These are phyloP conservation scores for Morella rubra DNA, from an alignment of 306 rosid genomes.

Conservation along the genomic window DNA sequence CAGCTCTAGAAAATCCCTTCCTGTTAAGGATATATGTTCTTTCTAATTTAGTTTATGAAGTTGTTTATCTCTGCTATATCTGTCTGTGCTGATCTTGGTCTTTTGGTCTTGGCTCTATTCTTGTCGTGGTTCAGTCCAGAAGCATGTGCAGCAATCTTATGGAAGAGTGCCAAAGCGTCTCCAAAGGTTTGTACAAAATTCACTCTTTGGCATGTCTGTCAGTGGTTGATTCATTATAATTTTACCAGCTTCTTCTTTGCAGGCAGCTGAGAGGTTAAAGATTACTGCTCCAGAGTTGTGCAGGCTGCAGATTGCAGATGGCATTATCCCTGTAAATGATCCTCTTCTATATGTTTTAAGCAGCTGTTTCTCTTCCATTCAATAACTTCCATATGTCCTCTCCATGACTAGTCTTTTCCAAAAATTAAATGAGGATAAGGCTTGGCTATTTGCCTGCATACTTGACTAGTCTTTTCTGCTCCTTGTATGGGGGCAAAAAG, in stretches of 20 bases:
- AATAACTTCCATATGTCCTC: not conserved
- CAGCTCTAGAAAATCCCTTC: not conserved
- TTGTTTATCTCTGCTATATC: slow-evolving; percentile 1
- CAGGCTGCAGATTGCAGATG: slow-evolving; percentile 74
- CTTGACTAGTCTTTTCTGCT: slow-evolving; percentile 3
- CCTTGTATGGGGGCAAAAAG: not conserved
- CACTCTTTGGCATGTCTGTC: slow-evolving; percentile 10
- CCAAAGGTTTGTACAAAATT: slow-evolving; percentile 57
- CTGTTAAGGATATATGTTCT: slow-evolving; percentile 7
- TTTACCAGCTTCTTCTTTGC: slow-evolving; percentile 18
- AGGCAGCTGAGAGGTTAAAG: slow-evolving; percentile 89
- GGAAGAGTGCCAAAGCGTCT: slow-evolving; percentile 86
- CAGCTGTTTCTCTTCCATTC: slow-evolving; percentile 9
- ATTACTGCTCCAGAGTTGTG: slow-evolving; percentile 71
- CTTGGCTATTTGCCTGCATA: not conserved
- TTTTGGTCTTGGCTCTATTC: slow-evolving; percentile 37
- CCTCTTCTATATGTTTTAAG: slow-evolving; percentile 21
- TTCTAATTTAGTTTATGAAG: not conserved
- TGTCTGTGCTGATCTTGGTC: slow-evolving; percentile 23
- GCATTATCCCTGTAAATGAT: slow-evolving; percentile 74
- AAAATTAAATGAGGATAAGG: not conserved
- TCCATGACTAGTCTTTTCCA: slow-evolving; percentile 6
- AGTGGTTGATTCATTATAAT: slow-evolving; percentile 16
- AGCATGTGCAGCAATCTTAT: slow-evolving; percentile 97
- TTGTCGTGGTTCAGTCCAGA: slow-evolving; percentile 70